Percentiles rank a stretch among this genome's conserved stretches.
These are phyloP conservation scores for Dothideomycetes sp. DNA, from an alignment of 2,329 filamentous ascomycete genomes.

Conservation along the genomic window DNA sequence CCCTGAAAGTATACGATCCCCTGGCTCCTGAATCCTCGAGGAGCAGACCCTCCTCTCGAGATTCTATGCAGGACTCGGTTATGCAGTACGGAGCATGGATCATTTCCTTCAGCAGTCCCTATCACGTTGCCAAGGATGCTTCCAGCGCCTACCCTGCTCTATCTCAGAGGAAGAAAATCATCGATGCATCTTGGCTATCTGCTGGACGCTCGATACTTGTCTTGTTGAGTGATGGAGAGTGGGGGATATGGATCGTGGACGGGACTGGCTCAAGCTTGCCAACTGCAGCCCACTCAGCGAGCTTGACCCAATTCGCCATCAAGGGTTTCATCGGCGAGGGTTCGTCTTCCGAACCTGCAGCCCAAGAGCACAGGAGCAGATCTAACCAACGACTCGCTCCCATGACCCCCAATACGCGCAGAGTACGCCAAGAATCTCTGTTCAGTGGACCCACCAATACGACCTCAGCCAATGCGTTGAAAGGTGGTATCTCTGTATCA, in stretches of 20 bases:
- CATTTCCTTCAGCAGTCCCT: slow-evolving; percentile 17
- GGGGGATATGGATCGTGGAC: slow-evolving; percentile 41
- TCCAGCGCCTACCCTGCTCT: slow-evolving; percentile 16
- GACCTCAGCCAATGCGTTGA: slow-evolving; percentile 17
- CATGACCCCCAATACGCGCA: slow-evolving; percentile 41
- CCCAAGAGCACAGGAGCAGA: slow-evolving; percentile 18
- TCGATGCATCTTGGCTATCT: slow-evolving; percentile 37
- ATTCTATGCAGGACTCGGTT: slow-evolving; percentile 8
- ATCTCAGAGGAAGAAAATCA: slow-evolving; percentile 33
- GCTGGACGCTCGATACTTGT: slow-evolving; percentile 35
- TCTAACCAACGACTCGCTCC: slow-evolving; percentile 30
- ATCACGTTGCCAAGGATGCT: slow-evolving; percentile 10
- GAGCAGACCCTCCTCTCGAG: slow-evolving; percentile 16
- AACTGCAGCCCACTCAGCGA: too few species aligned
- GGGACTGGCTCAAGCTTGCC: slow-evolving; percentile 7
- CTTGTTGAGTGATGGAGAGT: slow-evolving; percentile 38
- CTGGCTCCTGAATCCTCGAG: slow-evolving; percentile 22
- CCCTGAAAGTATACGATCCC: slow-evolving; percentile 44
- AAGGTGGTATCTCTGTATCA: slow-evolving; percentile 32
- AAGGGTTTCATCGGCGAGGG: slow-evolving; percentile 18
- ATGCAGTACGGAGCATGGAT: slow-evolving; percentile 16
- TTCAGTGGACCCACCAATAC: slow-evolving; percentile 29
- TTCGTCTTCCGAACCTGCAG: slow-evolving; percentile 11
- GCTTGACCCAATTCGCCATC: slow-evolving; percentile 17
- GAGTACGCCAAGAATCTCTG: slow-evolving; percentile 31